These are phyloP conservation scores for Debaryomyces coudertii DNA, from an alignment of 1,139 yeast genomes.

Conservation along the genomic window DNA sequence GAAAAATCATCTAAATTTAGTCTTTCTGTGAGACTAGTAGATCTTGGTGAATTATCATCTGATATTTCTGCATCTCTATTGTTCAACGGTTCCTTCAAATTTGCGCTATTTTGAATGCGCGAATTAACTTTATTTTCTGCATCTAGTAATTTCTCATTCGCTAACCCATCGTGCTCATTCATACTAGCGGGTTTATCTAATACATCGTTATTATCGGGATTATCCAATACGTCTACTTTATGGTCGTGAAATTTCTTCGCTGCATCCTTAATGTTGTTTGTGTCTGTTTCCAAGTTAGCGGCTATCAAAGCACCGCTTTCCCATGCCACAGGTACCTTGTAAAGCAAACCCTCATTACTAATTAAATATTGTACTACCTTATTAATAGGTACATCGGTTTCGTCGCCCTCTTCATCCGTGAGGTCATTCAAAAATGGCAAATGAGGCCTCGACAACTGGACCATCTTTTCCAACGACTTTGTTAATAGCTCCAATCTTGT, in stretches of 20 bases:
- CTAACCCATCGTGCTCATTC: background rate
- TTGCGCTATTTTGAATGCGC: slow-evolving; percentile 4
- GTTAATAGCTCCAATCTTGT: slow-evolving; percentile 66
- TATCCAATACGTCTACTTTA: slow-evolving; percentile 12
- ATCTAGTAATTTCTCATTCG: background rate
- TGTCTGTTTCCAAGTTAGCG: slow-evolving; percentile 29
- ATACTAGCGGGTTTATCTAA: slow-evolving; percentile 3
- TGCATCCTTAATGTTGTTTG: slow-evolving; percentile 27
- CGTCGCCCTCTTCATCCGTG: slow-evolving; percentile 13
- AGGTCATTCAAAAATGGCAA: slow-evolving; percentile 34
- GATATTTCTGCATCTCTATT: slow-evolving; percentile 1
- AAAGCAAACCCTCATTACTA: slow-evolving; percentile 38
- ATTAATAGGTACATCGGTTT: slow-evolving; percentile 47
- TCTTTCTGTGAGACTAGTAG: slow-evolving; percentile 11
- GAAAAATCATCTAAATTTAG: slow-evolving; percentile 21
- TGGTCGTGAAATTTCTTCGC: slow-evolving; percentile 39
- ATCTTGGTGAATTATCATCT: slow-evolving; percentile 7
- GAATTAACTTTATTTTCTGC: background rate
- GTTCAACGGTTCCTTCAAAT: background rate
- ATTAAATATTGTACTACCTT: slow-evolving; percentile 50
- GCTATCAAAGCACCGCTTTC: slow-evolving; percentile 48
- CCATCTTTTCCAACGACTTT: slow-evolving; percentile 51
- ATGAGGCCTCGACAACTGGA: slow-evolving; percentile 40
- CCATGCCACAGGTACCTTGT: slow-evolving; percentile 48
- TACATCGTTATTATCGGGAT: background rate